These are phyloP conservation scores for Nemania diffusa DNA, from an alignment of 2,329 filamentous ascomycete species.

Conservation along the genomic window DNA sequence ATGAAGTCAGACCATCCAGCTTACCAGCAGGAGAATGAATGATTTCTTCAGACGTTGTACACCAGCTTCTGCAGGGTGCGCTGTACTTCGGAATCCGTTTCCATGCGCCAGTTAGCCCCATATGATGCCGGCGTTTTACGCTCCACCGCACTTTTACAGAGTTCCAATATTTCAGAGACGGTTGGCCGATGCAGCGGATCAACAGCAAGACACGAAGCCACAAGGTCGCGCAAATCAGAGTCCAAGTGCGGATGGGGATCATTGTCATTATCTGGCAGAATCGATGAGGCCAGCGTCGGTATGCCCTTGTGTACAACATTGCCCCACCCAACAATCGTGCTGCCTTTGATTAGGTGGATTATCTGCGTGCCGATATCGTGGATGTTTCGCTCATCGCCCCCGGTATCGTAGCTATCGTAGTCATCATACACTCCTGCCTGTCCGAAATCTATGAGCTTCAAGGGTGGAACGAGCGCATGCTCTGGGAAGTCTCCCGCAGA, in stretches of 20 bases:
- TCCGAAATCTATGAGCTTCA: conserved; percentile 36
- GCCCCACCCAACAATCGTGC: background rate
- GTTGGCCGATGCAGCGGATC: conserved; percentile 2
- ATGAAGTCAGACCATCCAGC: background rate
- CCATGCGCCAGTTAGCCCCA: background rate
- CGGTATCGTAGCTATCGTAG: too few species aligned
- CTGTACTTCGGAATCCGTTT: conserved; percentile 19
- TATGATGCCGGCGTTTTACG: conserved; percentile 4
- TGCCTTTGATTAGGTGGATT: background rate
- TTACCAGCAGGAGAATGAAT: background rate
- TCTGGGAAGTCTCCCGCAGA: conserved; percentile 16
- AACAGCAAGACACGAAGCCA: conserved; percentile 17
- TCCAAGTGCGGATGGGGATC: conserved; percentile 20
- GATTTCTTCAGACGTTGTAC: conserved; percentile 15
- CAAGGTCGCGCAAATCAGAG: conserved; percentile 12
- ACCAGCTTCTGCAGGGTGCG: conserved; percentile 1
- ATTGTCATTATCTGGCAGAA: background rate
- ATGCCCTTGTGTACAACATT: background rate
- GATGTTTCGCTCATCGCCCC: background rate
- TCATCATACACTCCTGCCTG: background rate
- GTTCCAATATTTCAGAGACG: conserved; percentile 8
- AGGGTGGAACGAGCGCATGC: conserved; percentile 22
- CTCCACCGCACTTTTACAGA: background rate
- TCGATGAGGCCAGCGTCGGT: background rate
- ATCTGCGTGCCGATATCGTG: background rate